Conservation (phyloP, 768 basidiomycete genomes). For the Russula emetica region DNA sequence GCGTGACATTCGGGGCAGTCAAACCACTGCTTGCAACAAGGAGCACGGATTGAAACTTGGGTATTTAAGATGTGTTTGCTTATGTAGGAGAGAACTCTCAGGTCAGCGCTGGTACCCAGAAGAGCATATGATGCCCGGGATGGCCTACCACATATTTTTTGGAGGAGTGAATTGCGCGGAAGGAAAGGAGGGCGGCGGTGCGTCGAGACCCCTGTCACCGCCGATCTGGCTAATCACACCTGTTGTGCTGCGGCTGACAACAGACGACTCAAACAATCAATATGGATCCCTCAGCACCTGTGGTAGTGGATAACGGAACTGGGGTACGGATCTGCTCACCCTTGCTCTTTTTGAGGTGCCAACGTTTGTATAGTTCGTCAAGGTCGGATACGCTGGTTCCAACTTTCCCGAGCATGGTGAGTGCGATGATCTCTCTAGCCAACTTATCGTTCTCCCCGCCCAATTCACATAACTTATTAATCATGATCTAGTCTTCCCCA, state of each 20-base stretch:
- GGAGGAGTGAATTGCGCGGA: background rate
- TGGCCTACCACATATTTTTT: background rate
- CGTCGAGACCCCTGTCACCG: background rate
- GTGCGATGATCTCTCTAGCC: constrained; percentile 6
- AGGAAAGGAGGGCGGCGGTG: background rate
- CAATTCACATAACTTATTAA: background rate
- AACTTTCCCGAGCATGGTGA: constrained; percentile 61
- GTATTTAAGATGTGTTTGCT: constrained; percentile 97
- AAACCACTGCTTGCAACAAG: constrained; percentile 97
- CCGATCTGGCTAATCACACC: too few species aligned
- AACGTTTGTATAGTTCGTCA: constrained; percentile 47
- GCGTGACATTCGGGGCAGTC: constrained; percentile 97
- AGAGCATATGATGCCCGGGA: background rate
- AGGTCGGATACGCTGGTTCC: constrained; percentile 59
- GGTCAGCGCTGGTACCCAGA: background rate
- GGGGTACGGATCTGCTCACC: constrained; percentile 40
- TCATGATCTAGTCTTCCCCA: constrained; percentile 69
- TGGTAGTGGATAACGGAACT: constrained; percentile 66
- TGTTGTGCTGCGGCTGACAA: too few species aligned
- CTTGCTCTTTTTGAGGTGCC: background rate
- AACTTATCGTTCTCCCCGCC: background rate
- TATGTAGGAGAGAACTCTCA: background rate
- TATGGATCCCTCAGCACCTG: constrained; percentile 39
- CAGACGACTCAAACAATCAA: constrained; percentile 3
- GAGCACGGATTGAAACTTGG: constrained; percentile 92